These are phyloP conservation scores for Elongisporangium prolatum DNA, from an alignment of 352 stramenopile species.

Conservation along the genomic window DNA sequence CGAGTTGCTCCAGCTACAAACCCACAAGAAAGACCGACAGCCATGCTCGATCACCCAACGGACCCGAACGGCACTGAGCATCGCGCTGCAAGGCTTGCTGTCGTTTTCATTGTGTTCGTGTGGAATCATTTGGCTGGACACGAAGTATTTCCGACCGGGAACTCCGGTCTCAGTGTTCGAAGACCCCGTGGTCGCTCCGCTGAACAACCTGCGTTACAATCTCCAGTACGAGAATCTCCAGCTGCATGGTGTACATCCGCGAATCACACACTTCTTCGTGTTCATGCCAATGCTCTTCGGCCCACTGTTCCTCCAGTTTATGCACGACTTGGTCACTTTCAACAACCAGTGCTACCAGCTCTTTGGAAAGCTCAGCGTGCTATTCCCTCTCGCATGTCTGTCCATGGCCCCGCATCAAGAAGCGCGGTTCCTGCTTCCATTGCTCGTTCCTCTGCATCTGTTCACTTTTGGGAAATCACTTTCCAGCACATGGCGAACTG, in stretches of 20 bases:
- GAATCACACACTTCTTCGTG: conserved; percentile 80
- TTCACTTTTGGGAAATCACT: conserved; percentile 22
- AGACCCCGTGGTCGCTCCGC: conserved; percentile 46
- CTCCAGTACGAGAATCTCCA: conserved; percentile 85
- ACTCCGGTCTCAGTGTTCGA: conserved; percentile 6
- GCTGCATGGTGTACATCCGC: conserved; percentile 88
- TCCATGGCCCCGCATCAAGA: conserved; percentile 94
- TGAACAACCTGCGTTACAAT: conserved; percentile 93
- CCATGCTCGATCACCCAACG: conserved; percentile 8
- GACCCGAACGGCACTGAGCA: conserved; percentile 14
- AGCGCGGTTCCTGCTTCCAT: conserved; percentile 87
- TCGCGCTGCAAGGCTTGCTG: conserved; percentile 38
- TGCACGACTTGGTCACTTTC: conserved; percentile 25
- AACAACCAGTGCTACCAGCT: conserved; percentile 9
- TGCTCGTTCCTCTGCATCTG: conserved; percentile 81
- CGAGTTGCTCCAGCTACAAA: conserved; percentile 16
- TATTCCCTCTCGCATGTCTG: conserved; percentile 75
- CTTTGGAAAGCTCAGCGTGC: conserved; percentile 31
- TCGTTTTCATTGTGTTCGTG: conserved; percentile 32
- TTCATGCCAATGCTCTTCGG: conserved; percentile 94
- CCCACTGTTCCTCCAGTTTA: conserved; percentile 64
- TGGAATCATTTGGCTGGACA: conserved; percentile 45
- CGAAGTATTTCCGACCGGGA: conserved; percentile 47
- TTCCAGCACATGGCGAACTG: conserved; percentile 8
- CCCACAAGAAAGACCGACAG: conserved; percentile 21